Percentiles rank a stretch among this genome's conserved stretches.
phyloP scores from a whole-genome alignment of 805 yeast genomes.

The Yamadazyma paraphyllophila region DNA sequence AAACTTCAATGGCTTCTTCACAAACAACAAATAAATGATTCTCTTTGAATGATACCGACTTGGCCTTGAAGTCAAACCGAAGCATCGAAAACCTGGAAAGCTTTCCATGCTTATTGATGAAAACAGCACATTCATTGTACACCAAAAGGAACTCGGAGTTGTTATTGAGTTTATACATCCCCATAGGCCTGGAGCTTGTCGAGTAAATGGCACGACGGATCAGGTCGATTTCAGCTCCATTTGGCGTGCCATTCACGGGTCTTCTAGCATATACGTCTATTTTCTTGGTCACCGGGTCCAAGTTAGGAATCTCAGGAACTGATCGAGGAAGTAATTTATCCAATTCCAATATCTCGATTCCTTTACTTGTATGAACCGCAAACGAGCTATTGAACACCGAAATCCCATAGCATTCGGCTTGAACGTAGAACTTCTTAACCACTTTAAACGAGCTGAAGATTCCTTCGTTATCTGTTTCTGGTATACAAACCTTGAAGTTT shows the following conservation, averaged over 20 bases:
- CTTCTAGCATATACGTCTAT: slow-evolving; percentile 31
- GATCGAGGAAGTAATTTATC: slow-evolving; percentile 57
- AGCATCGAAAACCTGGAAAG: slow-evolving; percentile 45
- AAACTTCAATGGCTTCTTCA: slow-evolving; percentile 68
- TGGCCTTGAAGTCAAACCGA: slow-evolving; percentile 42
- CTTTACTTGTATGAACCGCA: slow-evolving; percentile 64
- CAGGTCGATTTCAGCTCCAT: slow-evolving; percentile 27
- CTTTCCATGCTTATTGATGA: slow-evolving; percentile 58
- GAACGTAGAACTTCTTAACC: slow-evolving; percentile 46
- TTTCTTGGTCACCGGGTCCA: slow-evolving; percentile 13
- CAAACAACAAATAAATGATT: slow-evolving; percentile 47
- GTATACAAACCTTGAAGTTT: slow-evolving; percentile 57
- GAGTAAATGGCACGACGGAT: slow-evolving; percentile 41
- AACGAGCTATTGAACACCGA: slow-evolving; percentile 65
- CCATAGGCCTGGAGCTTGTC: slow-evolving; percentile 50
- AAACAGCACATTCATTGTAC: slow-evolving; percentile 69
- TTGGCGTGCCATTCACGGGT: slow-evolving; percentile 2
- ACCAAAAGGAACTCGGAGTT: slow-evolving; percentile 57
- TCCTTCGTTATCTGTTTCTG: slow-evolving; percentile 54
- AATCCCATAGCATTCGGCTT: slow-evolving; percentile 58
- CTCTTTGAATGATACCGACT: slow-evolving; percentile 30
- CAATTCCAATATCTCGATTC: slow-evolving; percentile 63
- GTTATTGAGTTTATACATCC: slow-evolving; percentile 60
- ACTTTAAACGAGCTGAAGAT: slow-evolving; percentile 38
- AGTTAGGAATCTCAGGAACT: slow-evolving; percentile 50